phyloP scores from a whole-genome alignment of 2,329 filamentous ascomycete genomes.

The Cytospora mali region DNA sequence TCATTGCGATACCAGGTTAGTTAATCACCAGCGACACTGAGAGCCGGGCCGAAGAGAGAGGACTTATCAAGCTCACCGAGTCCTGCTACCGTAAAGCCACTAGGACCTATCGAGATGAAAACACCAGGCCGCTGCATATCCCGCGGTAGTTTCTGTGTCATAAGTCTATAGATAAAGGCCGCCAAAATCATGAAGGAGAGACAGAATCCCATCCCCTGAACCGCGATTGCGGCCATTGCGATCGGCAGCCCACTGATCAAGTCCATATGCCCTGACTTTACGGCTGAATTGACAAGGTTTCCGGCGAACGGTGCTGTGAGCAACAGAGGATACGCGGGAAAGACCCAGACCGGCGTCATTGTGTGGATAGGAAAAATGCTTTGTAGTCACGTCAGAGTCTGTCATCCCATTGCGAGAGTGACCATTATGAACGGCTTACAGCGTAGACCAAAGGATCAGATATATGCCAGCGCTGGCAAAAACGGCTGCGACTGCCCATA shows the following conservation, averaged over 20 bases:
- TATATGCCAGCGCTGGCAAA: constrained; percentile 72
- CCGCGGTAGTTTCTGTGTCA: constrained; percentile 82
- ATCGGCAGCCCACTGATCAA: constrained; percentile 49
- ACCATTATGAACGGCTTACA: constrained; percentile 41
- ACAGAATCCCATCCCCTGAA: constrained; percentile 59
- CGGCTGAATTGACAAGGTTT: constrained; percentile 51
- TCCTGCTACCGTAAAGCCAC: constrained; percentile 58
- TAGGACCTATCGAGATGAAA: constrained; percentile 82
- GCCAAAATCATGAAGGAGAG: constrained; percentile 78
- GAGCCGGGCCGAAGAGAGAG: neutral
- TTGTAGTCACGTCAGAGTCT: neutral
- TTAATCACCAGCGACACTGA: neutral
- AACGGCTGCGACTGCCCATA: constrained; percentile 70
- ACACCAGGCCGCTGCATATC: constrained; percentile 79
- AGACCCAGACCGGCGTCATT: constrained; percentile 90
- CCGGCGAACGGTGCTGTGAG: constrained; percentile 75
- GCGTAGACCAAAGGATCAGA: constrained; percentile 68
- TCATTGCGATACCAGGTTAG: constrained; percentile 5
- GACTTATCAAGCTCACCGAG: constrained; percentile 38
- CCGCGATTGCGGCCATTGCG: constrained; percentile 51
- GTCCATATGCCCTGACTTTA: constrained; percentile 32
- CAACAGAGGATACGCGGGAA: constrained; percentile 80
- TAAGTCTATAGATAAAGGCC: constrained; percentile 81
- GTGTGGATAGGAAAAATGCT: constrained; percentile 68
- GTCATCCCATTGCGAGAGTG: neutral